phyloP scores from a whole-genome alignment of 352 stramenopile species.

The Pythium insidiosum region DNA sequence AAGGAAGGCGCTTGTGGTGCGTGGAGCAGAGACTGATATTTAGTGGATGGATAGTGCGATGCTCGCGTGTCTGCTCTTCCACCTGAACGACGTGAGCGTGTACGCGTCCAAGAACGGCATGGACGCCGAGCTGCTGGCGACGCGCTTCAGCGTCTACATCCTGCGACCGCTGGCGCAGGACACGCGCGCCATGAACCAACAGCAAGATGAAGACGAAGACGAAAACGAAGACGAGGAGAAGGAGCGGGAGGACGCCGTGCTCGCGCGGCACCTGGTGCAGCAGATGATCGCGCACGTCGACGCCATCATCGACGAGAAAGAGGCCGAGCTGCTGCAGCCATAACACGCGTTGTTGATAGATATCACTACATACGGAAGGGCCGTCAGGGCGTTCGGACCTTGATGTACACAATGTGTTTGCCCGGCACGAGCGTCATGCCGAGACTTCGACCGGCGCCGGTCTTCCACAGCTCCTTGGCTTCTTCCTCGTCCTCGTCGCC shows the following conservation, averaged over 20 bases:
- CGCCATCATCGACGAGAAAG: conserved; percentile 64
- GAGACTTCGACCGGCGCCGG: conserved; percentile 33
- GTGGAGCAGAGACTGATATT: background rate
- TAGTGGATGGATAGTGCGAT: conserved; percentile 26
- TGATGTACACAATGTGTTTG: conserved; percentile 74
- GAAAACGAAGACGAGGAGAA: too few species aligned
- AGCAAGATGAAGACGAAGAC: conserved; percentile 6
- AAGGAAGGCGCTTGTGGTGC: conserved; percentile 6
- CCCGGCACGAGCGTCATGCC: conserved; percentile 72
- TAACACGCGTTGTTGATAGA: conserved; percentile 16
- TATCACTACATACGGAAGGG: background rate
- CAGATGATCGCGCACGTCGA: conserved; percentile 74
- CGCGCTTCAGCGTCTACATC: conserved; percentile 45
- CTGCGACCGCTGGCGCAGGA: conserved; percentile 24
- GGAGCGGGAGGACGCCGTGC: background rate
- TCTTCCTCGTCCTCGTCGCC: conserved; percentile 24
- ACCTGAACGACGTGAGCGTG: conserved; percentile 75
- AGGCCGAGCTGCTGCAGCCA: conserved; percentile 38
- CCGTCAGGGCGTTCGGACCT: conserved; percentile 20
- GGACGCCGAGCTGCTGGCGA: conserved; percentile 41
- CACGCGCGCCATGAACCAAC: conserved; percentile 2
- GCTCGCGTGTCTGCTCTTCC: conserved; percentile 68
- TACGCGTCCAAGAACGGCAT: conserved; percentile 75
- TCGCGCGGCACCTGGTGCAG: conserved; percentile 31
- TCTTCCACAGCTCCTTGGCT: conserved; percentile 18